Conservation (phyloP, 768 basidiomycete genomes). For the Naganishia friedmannii region DNA sequence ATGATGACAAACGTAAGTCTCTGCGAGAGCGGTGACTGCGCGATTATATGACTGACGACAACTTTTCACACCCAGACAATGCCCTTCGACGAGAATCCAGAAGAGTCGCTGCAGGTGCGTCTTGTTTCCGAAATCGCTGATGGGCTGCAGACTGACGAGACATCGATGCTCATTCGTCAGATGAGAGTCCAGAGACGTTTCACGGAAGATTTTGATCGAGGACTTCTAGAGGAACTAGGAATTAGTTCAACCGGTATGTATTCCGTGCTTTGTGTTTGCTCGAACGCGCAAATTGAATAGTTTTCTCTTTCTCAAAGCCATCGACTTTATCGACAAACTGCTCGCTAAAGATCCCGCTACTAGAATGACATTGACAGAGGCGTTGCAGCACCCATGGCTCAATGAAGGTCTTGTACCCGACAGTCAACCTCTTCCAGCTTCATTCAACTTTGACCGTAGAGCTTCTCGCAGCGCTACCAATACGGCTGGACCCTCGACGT, state of each 20-base stretch:
- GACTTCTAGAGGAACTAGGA: slow-evolving; percentile 53
- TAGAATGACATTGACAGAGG: slow-evolving; percentile 70
- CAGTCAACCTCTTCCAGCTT: slow-evolving; percentile 25
- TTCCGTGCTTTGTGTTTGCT: background rate
- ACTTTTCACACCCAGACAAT: slow-evolving; percentile 69
- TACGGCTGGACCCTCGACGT: slow-evolving; percentile 2
- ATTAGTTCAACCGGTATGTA: slow-evolving; percentile 59
- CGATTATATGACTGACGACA: slow-evolving; percentile 22
- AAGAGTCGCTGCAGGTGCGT: slow-evolving; percentile 58
- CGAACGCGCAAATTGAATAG: background rate
- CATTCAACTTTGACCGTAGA: slow-evolving; percentile 8
- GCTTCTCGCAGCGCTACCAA: background rate
- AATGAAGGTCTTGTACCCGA: slow-evolving; percentile 27
- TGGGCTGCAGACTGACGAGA: background rate
- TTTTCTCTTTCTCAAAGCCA: slow-evolving; percentile 53
- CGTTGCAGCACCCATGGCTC: slow-evolving; percentile 78
- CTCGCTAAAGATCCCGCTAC: slow-evolving; percentile 63
- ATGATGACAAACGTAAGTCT: slow-evolving; percentile 59
- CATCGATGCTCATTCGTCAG: background rate
- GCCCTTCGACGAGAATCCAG: slow-evolving; percentile 78
- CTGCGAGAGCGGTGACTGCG: background rate
- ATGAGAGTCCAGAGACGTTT: slow-evolving; percentile 37
- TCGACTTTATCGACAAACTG: slow-evolving; percentile 66
- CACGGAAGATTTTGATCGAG: slow-evolving; percentile 60
- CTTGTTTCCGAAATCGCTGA: background rate